Conservation (phyloP, 331 rosid species). For the Cydonia oblonga region DNA sequence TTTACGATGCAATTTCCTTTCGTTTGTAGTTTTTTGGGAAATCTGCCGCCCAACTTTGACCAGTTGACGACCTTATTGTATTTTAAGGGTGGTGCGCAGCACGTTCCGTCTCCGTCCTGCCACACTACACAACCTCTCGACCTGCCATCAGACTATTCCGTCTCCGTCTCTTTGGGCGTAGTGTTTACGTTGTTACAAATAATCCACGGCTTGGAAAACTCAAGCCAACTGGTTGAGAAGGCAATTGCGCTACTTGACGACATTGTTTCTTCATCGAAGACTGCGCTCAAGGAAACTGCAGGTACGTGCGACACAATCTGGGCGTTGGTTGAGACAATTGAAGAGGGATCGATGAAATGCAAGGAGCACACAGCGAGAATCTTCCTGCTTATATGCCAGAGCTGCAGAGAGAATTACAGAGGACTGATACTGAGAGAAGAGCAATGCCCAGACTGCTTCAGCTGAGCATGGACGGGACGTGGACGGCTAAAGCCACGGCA, state of each 20-base stretch:
- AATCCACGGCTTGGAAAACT: conserved; percentile 30
- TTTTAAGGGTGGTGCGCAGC: too few relatives aligned
- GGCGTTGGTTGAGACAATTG: conserved; percentile 49
- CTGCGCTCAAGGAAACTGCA: conserved; percentile 30
- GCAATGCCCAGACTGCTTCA: too few relatives aligned
- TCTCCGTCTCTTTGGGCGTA: conserved; percentile 40
- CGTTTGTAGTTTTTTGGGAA: too few relatives aligned
- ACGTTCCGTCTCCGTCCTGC: too few relatives aligned
- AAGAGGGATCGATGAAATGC: conserved; percentile 47
- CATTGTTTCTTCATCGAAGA: conserved; percentile 14
- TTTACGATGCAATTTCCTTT: too few relatives aligned
- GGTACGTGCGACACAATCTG: conserved; percentile 25
- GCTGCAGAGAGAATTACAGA: conserved; percentile 67
- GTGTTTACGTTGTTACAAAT: conserved; percentile 36
- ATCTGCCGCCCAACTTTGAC: too few relatives aligned
- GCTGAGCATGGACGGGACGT: too few relatives aligned
- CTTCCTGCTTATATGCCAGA: conserved; percentile 47
- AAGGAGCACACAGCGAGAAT: conserved; percentile 63
- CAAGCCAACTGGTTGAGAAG: conserved; percentile 40
- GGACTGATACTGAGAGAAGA: conserved; percentile 58
- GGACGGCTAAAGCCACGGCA: too few relatives aligned
- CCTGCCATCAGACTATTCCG: conserved; percentile 42
- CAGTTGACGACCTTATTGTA: too few relatives aligned
- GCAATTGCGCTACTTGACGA: conserved; percentile 49
- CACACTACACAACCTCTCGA: conserved; percentile 64